These are phyloP conservation scores for Vitis labrusca DNA, from an alignment of 164 flowering plant species.

Conservation along the genomic window DNA sequence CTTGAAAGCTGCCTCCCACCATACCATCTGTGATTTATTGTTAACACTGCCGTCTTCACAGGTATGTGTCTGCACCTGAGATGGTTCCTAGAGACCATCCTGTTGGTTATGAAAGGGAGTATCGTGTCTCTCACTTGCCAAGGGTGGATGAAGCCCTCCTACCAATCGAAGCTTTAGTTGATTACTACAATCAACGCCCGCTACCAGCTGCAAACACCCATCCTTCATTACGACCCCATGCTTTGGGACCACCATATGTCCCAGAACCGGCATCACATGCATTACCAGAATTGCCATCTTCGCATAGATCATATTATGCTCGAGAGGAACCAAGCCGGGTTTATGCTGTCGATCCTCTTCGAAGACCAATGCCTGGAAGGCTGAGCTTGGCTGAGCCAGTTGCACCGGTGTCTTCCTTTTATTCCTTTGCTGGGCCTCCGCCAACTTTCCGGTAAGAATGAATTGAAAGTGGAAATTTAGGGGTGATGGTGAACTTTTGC, in stretches of 20 bases:
- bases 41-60: neutral
- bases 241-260: neutral
- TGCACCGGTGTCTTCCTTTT: neutral
- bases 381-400: neutral
- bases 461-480: neutral
- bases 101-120: neutral
- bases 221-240: neutral
- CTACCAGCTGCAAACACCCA: neutral
- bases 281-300: neutral
- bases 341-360: neutral
- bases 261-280: neutral
- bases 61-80: neutral
- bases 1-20: too few relatives aligned
- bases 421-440: constrained; percentile 7
- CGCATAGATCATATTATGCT: neutral
- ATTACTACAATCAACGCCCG: neutral
- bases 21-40: neutral
- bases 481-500: too few relatives aligned
- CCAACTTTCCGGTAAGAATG: neutral
- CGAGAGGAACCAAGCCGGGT: neutral
- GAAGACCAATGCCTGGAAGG: neutral
- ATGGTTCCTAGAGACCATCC: neutral
- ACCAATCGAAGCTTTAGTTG: neutral
- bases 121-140: neutral
- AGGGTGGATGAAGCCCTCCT: neutral